Conservation (phyloP, 2,329 filamentous ascomycete genomes). For the Canariomyces notabilis region DNA sequence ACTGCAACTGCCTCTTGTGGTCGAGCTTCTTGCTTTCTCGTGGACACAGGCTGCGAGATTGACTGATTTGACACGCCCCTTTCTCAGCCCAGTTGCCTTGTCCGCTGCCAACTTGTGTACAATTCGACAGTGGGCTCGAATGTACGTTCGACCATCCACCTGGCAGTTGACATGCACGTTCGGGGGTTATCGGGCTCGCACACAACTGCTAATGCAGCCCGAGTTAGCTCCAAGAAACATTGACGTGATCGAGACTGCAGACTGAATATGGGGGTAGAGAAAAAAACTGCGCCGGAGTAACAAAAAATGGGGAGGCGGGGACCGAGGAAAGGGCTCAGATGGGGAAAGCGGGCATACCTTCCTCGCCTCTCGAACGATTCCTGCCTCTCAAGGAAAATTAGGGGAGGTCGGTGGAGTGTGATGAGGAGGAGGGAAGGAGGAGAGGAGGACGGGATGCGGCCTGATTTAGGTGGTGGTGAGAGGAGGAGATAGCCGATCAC, state of each 20-base stretch:
- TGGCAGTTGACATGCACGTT: slow-evolving; percentile 8
- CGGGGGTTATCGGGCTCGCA: slow-evolving; percentile 12
- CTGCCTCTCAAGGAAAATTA: slow-evolving; percentile 30
- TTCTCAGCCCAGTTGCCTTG: neutral
- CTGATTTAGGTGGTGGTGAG: slow-evolving; percentile 30
- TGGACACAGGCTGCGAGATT: neutral
- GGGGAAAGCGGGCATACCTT: slow-evolving; percentile 30
- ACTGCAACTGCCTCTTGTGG: neutral
- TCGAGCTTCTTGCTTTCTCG: neutral
- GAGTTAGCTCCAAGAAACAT: slow-evolving; percentile 17
- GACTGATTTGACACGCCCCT: neutral
- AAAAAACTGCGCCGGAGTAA: slow-evolving; percentile 1
- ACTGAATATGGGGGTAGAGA: neutral
- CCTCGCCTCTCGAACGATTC: slow-evolving; percentile 29
- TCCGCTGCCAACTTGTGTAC: neutral
- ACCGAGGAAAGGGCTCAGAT: slow-evolving; percentile 11
- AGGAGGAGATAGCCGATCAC: slow-evolving; percentile 23
- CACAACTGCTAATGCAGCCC: slow-evolving; percentile 19
- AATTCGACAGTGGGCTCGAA: slow-evolving; percentile 5
- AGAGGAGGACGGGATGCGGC: slow-evolving; percentile 33
- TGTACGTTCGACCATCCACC: too few species aligned
- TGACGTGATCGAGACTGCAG: slow-evolving; percentile 12
- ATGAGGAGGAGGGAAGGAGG: slow-evolving; percentile 32
- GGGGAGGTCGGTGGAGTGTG: slow-evolving; percentile 31
- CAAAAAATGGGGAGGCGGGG: slow-evolving; percentile 13